Evolutionary conservation across 139 green algal genomes (phyloP).

Genomic region (Zygnema cylindricum): DNA sequence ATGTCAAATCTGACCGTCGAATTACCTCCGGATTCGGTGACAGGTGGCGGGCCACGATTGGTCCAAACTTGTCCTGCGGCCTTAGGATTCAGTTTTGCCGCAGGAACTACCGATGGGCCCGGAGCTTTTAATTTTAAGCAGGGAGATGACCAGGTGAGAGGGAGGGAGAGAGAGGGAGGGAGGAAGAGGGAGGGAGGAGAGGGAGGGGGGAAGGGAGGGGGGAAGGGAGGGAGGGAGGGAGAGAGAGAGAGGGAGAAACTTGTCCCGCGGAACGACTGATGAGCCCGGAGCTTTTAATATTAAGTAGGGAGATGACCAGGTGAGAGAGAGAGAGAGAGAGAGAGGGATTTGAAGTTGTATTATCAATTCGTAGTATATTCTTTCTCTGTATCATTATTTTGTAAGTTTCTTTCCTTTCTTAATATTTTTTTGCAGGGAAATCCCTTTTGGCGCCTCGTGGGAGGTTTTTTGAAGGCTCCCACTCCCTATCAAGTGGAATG

Average conservation of each 20-base stretch:
- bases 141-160: constrained; percentile 68
- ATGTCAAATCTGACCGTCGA: constrained; percentile 72
- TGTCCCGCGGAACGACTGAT: constrained; percentile 77
- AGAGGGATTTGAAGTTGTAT: too few relatives aligned
- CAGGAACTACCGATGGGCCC: constrained; percentile 85
- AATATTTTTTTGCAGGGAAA: constrained; percentile 68
- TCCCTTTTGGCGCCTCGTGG: constrained; percentile 77
- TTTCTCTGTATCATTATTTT: too few relatives aligned
- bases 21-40: constrained; percentile 24
- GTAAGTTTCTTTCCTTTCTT: too few relatives aligned
- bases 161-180: too few relatives aligned
- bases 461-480: constrained; percentile 69
- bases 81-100: constrained; percentile 87
- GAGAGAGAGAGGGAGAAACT: too few relatives aligned
- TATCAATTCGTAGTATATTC: too few relatives aligned
- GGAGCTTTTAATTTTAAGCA: constrained; percentile 87
- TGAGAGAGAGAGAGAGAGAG: too few relatives aligned
- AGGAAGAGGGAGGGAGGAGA: too few relatives aligned
- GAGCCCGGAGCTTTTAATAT: constrained; percentile 86
- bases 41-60: constrained; percentile 12
- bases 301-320: constrained; percentile 75
- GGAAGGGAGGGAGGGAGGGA: too few relatives aligned
- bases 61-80: constrained; percentile 75
- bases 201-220: too few relatives aligned
- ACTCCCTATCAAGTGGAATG: constrained; percentile 71